phyloP scores from a whole-genome alignment of 2,329 filamentous ascomycete genomes.

The Epichloe scottii region DNA sequence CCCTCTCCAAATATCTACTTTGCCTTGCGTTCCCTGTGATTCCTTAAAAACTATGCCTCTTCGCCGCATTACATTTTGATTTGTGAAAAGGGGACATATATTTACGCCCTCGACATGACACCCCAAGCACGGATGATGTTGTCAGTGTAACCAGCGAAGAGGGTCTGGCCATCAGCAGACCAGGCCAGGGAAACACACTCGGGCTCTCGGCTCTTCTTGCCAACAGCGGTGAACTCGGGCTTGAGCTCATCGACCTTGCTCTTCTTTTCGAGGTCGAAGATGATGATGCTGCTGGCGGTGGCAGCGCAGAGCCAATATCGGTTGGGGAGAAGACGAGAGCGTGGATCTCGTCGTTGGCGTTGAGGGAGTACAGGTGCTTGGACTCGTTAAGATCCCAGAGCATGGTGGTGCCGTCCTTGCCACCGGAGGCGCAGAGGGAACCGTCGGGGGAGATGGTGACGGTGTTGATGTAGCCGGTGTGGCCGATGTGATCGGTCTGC shows the following conservation, averaged over 20 bases:
- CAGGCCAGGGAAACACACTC: conserved; percentile 97
- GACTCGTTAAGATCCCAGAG: conserved; percentile 99
- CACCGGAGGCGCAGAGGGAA: conserved; percentile 96
- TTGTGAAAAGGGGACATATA: conserved; percentile 10
- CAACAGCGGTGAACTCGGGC: conserved; percentile 92
- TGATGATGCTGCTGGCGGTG: conserved; percentile 96
- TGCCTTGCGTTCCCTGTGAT: not conserved
- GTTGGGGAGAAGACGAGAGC: conserved; percentile 99
- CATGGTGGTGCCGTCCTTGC: conserved; percentile 99
- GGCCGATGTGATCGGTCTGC: conserved; percentile 99
- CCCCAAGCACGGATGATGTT: conserved; percentile 98
- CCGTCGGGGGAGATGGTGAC: conserved; percentile 99
- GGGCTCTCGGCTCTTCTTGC: conserved; percentile 98
- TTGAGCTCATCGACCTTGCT: conserved; percentile 99
- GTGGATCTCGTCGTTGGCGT: conserved; percentile 99
- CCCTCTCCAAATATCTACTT: not conserved
- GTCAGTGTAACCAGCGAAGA: conserved; percentile 99
- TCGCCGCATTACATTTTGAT: conserved; percentile 1
- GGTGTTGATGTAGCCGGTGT: conserved; percentile 99
- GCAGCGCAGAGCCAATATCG: conserved; percentile 99
- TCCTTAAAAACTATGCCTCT: not conserved
- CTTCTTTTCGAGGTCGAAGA: conserved; percentile 99
- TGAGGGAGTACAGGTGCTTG: conserved; percentile 99
- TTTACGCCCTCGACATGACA: conserved; percentile 87
- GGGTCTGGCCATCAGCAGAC: conserved; percentile 95